Evolutionary conservation across 441 rosid species (phyloP).

Genomic region (Gossypium trilobum): DNA sequence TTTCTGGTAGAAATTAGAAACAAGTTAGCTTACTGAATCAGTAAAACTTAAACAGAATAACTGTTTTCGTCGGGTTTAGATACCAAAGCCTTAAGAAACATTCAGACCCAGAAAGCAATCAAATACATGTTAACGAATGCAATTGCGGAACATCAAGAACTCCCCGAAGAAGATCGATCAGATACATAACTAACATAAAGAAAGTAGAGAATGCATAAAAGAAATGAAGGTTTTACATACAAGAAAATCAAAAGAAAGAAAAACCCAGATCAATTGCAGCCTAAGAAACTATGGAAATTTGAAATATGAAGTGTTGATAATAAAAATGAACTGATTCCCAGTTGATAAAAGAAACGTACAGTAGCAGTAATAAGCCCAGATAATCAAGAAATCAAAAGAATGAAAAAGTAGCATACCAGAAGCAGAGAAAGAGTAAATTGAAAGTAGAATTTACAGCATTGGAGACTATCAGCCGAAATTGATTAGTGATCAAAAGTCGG

Average conservation of each 20-base stretch:
- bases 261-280: background rate
- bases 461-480: background rate
- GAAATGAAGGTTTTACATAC: background rate
- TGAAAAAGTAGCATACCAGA: background rate
- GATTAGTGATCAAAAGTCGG: background rate
- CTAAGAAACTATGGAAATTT: background rate
- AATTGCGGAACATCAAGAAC: constrained; percentile 2
- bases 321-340: constrained; percentile 1
- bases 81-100: background rate
- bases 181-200: background rate
- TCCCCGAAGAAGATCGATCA: background rate
- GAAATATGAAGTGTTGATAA: background rate
- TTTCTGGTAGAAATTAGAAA: constrained; percentile 18
- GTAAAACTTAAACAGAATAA: constrained; percentile 1
- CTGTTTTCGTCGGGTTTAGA: background rate
- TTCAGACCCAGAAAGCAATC: background rate
- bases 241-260: background rate
- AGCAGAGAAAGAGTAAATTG: background rate
- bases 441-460: constrained; percentile 14
- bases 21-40: background rate
- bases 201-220: background rate
- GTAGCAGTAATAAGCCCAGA: background rate
- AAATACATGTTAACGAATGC: background rate
- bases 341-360: background rate
- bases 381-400: background rate